These are phyloP conservation scores for Marchantia polymorpha DNA, from an alignment of 225 moss, liverwort and hornwort genomes.

Conservation along the genomic window DNA sequence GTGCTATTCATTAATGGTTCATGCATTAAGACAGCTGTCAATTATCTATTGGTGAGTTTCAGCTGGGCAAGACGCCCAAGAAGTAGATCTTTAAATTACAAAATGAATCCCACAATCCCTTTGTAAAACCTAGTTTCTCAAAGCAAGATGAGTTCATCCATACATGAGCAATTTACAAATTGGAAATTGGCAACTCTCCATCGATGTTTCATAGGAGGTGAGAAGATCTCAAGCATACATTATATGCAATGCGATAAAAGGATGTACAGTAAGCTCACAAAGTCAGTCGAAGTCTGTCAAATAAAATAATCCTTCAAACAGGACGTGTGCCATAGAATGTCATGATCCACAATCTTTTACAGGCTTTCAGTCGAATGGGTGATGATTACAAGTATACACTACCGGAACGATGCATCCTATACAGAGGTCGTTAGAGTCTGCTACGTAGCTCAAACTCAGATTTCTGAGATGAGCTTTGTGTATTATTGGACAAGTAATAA, in stretches of 20 bases:
- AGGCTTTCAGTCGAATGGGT: background rate
- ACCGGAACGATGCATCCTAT: background rate
- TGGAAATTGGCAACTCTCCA: too few relatives aligned
- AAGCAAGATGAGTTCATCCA: too few relatives aligned
- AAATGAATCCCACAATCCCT: too few relatives aligned
- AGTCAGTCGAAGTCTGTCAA: background rate
- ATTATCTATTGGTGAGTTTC: too few relatives aligned
- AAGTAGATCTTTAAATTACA: too few relatives aligned
- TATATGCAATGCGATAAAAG: background rate
- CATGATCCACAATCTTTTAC: constrained; percentile 2
- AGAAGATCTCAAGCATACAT: too few relatives aligned
- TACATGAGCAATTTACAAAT: too few relatives aligned
- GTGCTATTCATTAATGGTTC: too few relatives aligned
- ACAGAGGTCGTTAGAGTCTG: background rate
- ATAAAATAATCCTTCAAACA: background rate
- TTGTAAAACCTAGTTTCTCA: too few relatives aligned
- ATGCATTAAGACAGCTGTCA: too few relatives aligned
- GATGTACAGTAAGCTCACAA: background rate
- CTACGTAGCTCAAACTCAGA: constrained; percentile 8
- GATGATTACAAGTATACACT: constrained; percentile 8
- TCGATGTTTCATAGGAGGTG: too few relatives aligned
- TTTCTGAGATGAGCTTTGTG: constrained; percentile 18
- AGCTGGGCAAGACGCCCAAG: too few relatives aligned
- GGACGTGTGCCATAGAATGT: background rate
- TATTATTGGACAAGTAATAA: constrained; percentile 15